Conservation (phyloP, 2,329 filamentous ascomycete species). For the Trichoderma harzianum region DNA sequence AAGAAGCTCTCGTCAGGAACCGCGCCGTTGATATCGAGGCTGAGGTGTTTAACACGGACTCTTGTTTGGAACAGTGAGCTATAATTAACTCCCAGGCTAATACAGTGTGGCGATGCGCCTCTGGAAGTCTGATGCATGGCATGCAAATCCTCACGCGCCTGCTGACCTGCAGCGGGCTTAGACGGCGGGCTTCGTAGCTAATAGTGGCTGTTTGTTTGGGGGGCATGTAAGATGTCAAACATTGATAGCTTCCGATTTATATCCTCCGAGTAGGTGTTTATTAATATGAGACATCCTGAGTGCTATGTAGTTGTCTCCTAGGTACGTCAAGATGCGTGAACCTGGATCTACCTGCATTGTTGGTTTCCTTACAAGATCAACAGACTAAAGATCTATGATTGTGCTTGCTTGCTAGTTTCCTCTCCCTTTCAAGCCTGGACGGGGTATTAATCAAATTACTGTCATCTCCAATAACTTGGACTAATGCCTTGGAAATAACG, state of each 20-base stretch:
- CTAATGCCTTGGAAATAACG: neutral
- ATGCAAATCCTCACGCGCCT: neutral
- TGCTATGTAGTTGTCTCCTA: neutral
- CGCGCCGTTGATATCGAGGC: constrained; percentile 8
- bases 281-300: neutral
- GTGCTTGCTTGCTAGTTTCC: neutral
- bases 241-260: neutral
- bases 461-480: neutral
- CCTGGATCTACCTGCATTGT: neutral
- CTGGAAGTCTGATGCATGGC: neutral
- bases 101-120: constrained; percentile 16
- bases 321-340: neutral
- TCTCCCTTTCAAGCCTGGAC: neutral
- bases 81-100: constrained; percentile 14
- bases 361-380: neutral
- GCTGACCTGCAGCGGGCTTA: neutral
- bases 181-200: neutral
- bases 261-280: neutral
- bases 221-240: neutral
- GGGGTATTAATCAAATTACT: neutral
- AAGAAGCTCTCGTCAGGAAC: neutral
- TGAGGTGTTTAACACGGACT: constrained; percentile 1
- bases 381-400: neutral
- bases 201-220: neutral
- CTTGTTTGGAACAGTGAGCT: constrained; percentile 5